A percentile compares a stretch with the other conserved stretches of the same genome.
phyloP scores from a whole-genome alignment of 495 filamentous ascomycete genomes.

The Cladorrhinum samala region DNA sequence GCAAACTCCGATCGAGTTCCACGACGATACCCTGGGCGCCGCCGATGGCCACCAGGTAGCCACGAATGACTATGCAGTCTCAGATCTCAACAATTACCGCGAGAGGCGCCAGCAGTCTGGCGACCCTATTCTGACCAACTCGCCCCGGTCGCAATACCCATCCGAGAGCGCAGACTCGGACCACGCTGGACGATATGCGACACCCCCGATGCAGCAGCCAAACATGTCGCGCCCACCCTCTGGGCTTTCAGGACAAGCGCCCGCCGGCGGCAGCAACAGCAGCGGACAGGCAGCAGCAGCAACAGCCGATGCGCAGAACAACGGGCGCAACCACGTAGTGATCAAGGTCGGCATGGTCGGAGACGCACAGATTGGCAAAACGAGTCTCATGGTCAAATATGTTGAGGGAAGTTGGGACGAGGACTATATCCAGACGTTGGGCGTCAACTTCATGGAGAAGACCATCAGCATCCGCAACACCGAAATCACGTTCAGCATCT shows the following conservation, averaged over 20 bases:
- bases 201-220: constrained; percentile 31
- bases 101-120: constrained; percentile 32
- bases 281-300: constrained; percentile 27
- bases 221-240: constrained; percentile 45
- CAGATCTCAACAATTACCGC: constrained; percentile 18
- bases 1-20: constrained; percentile 22
- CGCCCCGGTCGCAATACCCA: constrained; percentile 22
- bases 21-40: constrained; percentile 36
- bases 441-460: constrained; percentile 99
- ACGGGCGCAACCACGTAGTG: constrained; percentile 78
- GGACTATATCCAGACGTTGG: constrained; percentile 97
- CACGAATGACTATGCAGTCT: constrained; percentile 11
- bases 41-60: constrained; percentile 30
- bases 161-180: constrained; percentile 32
- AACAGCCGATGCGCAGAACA: constrained; percentile 35
- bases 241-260: constrained; percentile 39
- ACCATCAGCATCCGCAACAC: constrained; percentile 98
- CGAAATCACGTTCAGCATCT: constrained; percentile 99
- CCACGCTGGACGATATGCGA: constrained; percentile 34
- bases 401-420: constrained; percentile 99
- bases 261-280: constrained; percentile 24
- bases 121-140: constrained; percentile 33
- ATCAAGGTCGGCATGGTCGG: constrained; percentile 99
- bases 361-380: constrained; percentile 98
- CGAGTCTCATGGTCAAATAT: constrained; percentile 98